Base-by-base conservation (phyloP, 495 filamentous ascomycete species). In the Mycothermus thermophilus region DNA sequence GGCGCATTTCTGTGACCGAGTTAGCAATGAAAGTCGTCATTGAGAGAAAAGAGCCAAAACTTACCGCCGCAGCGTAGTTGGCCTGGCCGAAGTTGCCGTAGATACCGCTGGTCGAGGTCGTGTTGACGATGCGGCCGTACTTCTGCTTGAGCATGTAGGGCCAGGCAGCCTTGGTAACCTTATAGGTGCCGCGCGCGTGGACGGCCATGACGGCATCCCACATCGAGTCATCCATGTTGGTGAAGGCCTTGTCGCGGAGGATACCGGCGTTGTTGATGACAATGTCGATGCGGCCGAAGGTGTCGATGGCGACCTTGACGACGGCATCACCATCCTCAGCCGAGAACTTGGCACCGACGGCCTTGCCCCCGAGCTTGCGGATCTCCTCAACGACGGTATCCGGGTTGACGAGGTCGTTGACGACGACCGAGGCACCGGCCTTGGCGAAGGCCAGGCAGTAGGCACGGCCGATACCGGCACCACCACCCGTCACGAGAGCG, bases 31-130 rank as follows among this genome's bases (percentile, higher is more conserved):
- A n/a, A n/a, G n/a, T n/a, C n/a, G n/a, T n/a, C n/a, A n/a, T n/a
- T n/a, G n/a, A n/a, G n/a, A n/a, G n/a, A n/a, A n/a, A n/a, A n/a
- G n/a, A n/a, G n/a, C n/a, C 4, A 34, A 32, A 5, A 62, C 75
- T 57, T 74, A 80, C 75, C 13, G 92, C 90, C 34, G 88, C 80
- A 34, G 90, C 76, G 58, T 97, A 97, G 66, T 97, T 96, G 48
- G 90, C 86, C 64, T 97, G 90, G 36, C 90, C 90, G 48, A 97
- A 97, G 70, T 94, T 97, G 44, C 90, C 90, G 50, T 97, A 97
- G 62, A 97, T 95, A 60, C 90, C 90, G 53, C 80, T 87, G 24
- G 90, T 94, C 30, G 82, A 92, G 11, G 90, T 84, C 38, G 90
- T 97, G 68, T 97, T 97, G 56, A 97, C 69, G 35, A 97, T 71